Conservation (phyloP, 192 early-diverging fungal species). For the Thamnidium elegans region DNA sequence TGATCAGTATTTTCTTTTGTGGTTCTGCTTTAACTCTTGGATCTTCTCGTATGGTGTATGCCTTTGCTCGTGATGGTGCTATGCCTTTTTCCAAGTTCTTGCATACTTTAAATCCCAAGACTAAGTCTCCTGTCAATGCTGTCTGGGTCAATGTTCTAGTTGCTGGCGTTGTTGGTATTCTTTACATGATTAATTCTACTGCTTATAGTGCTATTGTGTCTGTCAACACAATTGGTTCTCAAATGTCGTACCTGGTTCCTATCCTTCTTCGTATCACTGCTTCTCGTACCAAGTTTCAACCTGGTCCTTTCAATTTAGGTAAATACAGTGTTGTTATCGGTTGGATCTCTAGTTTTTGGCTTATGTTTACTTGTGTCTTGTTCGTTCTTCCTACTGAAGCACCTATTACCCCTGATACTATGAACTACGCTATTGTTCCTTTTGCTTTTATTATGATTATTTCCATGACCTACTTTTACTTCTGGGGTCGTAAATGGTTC, state of each 20-base stretch:
- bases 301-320: conserved; percentile 47
- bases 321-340: conserved; percentile 38
- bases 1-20: conserved; percentile 48
- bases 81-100: conserved; percentile 46
- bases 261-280: conserved; percentile 45
- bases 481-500: conserved; percentile 57
- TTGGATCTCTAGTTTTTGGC: conserved; percentile 39
- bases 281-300: conserved; percentile 43
- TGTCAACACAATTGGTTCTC: conserved; percentile 52
- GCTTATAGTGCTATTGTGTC: conserved; percentile 54
- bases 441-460: conserved; percentile 46
- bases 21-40: conserved; percentile 45
- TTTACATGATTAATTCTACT: conserved; percentile 46
- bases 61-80: conserved; percentile 56
- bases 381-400: conserved; percentile 40
- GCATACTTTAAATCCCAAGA: conserved; percentile 41
- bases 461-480: conserved; percentile 42
- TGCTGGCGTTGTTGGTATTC: conserved; percentile 47
- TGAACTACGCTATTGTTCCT: conserved; percentile 50
- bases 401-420: conserved; percentile 43
- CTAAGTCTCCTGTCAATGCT: conserved; percentile 45
- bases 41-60: conserved; percentile 55
- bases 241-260: conserved; percentile 49
- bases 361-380: conserved; percentile 37
- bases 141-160: conserved; percentile 53